A percentile compares a stretch with the other conserved stretches of the same genome.
Evolutionary conservation across 129 eudicot genomes (phyloP).

Genomic region (Flaveria bidentis): DNA sequence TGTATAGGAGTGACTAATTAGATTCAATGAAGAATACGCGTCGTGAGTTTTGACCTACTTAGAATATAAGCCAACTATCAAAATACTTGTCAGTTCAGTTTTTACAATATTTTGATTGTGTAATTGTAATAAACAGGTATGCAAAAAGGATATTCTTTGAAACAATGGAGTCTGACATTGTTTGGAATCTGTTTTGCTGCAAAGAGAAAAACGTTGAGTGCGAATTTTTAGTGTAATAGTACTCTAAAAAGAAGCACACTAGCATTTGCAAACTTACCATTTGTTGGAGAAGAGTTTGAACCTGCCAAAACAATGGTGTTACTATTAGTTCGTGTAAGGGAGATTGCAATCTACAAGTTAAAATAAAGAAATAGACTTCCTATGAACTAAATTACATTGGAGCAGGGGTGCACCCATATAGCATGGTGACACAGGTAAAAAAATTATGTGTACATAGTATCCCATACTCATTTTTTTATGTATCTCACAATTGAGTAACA

Average conservation of each 20-base stretch:
- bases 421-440: neutral
- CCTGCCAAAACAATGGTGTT: constrained; percentile 48
- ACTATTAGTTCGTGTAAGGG: constrained; percentile 6
- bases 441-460: neutral
- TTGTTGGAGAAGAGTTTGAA: constrained; percentile 84
- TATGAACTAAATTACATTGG: neutral
- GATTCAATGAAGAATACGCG: too few relatives aligned
- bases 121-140: neutral
- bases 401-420: neutral
- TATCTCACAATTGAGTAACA: neutral
- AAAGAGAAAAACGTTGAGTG: constrained; percentile 19
- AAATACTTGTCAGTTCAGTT: neutral
- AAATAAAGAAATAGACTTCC: neutral
- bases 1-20: neutral
- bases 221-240: neutral
- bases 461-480: neutral
- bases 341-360: constrained; percentile 7
- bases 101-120: neutral
- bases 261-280: constrained; percentile 51
- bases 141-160: constrained; percentile 73
- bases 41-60: too few relatives aligned
- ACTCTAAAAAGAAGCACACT: neutral
- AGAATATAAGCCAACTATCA: neutral
- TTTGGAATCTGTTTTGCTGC: constrained; percentile 85
- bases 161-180: constrained; percentile 81